Conservation (phyloP, 768 basidiomycete species). For the Cantharellus anzutake region DNA sequence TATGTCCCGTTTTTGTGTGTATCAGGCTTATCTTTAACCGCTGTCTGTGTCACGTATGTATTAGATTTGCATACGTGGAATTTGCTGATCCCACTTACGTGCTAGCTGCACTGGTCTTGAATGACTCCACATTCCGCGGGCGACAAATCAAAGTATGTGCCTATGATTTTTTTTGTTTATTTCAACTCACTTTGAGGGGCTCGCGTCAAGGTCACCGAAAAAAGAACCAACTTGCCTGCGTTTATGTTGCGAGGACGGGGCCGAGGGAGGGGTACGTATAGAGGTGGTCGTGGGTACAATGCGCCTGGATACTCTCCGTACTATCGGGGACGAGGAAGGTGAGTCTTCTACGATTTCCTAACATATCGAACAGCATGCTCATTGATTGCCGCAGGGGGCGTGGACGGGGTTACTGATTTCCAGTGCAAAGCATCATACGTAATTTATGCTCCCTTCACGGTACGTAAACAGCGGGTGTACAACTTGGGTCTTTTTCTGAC, state of each 20-base stretch:
- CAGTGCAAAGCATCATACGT: too few species aligned
- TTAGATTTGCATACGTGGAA: slow-evolving; percentile 93
- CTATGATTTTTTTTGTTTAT: background rate
- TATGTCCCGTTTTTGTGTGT: slow-evolving; percentile 18
- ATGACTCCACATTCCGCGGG: slow-evolving; percentile 90
- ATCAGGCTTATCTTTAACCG: background rate
- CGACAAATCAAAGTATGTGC: slow-evolving; percentile 68
- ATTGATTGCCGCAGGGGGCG: too few species aligned
- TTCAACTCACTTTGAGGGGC: background rate
- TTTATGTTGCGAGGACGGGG: slow-evolving; percentile 64
- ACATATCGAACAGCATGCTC: too few species aligned
- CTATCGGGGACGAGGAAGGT: slow-evolving; percentile 55
- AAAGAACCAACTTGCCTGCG: slow-evolving; percentile 90
- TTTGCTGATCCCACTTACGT: slow-evolving; percentile 88
- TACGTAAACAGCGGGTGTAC: too few species aligned
- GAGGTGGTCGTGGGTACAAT: slow-evolving; percentile 39
- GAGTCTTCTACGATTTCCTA: slow-evolving; percentile 12
- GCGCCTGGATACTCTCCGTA: slow-evolving; percentile 45
- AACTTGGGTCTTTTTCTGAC: too few species aligned
- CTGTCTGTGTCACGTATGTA: slow-evolving; percentile 15
- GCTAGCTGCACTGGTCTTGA: slow-evolving; percentile 78
- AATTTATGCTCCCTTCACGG: too few species aligned
- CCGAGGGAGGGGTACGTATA: slow-evolving; percentile 28
- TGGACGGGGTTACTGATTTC: too few species aligned
- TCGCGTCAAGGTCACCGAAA: slow-evolving; percentile 60